Evolutionary conservation across 2,329 filamentous ascomycete genomes (phyloP).

Genomic region (Magnaporthiopsis incrustans): DNA sequence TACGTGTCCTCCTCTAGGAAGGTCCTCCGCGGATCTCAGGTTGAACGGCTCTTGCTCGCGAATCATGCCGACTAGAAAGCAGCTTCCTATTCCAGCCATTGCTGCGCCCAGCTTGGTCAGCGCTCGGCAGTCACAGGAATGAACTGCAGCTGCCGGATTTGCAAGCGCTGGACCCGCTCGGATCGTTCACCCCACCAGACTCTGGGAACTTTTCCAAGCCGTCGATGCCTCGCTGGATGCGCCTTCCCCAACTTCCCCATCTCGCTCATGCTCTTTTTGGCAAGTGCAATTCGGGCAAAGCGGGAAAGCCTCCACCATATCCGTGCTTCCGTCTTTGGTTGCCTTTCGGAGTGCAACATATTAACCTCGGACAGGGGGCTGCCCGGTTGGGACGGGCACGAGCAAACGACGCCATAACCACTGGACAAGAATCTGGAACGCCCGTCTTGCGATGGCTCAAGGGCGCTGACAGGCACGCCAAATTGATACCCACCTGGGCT

Average conservation of each 20-base stretch:
- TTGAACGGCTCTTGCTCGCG: background rate
- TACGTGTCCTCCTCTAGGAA: background rate
- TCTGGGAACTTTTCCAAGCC: background rate
- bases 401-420: background rate
- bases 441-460: no score
- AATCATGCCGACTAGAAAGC: background rate
- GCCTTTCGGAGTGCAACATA: background rate
- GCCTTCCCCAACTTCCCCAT: no score
- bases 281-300: background rate
- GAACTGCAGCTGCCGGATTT: slow-evolving; percentile 3
- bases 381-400: background rate
- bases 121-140: background rate
- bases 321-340: background rate
- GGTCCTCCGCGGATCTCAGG: background rate
- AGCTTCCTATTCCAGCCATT: slow-evolving; percentile 2
- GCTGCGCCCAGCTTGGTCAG: background rate
- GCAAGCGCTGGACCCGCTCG: background rate
- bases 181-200: background rate
- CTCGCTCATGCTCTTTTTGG: background rate
- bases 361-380: no score
- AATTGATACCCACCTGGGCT: no score
- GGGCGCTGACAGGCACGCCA: no score
- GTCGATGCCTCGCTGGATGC: background rate
- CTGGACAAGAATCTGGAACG: background rate
- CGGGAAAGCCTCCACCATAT: background rate